These are phyloP conservation scores for Trametopsis cervina DNA, from an alignment of 768 basidiomycete genomes.

Conservation along the genomic window DNA sequence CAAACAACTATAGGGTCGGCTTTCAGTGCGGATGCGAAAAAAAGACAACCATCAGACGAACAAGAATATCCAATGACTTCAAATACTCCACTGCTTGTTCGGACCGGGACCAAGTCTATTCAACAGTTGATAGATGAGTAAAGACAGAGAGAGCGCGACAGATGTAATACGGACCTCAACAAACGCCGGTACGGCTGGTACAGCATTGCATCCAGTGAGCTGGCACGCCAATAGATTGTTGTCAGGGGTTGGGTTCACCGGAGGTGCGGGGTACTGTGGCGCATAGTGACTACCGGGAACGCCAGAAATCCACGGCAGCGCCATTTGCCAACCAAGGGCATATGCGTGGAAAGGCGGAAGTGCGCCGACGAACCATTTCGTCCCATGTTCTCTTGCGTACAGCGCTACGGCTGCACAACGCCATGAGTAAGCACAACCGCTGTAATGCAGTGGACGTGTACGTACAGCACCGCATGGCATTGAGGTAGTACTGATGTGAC, in stretches of 20 bases:
- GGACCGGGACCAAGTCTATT: conserved; percentile 11
- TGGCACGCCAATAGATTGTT: conserved; percentile 3
- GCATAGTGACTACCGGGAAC: conserved; percentile 1
- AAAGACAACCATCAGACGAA: background rate
- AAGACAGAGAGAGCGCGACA: background rate
- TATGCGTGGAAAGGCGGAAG: conserved; percentile 4
- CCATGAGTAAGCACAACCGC: too few species aligned
- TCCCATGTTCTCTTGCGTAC: background rate
- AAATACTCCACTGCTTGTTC: conserved; percentile 9
- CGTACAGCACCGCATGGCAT: too few species aligned
- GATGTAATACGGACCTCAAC: conserved; percentile 7
- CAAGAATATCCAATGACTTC: conserved; percentile 2
- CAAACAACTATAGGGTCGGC: conserved; percentile 5
- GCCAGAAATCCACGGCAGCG: background rate
- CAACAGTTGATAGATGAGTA: background rate
- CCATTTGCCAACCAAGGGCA: background rate
- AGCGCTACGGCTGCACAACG: conserved; percentile 4
- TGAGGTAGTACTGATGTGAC: background rate
- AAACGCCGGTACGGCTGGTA: conserved; percentile 10
- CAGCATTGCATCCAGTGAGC: conserved; percentile 5
- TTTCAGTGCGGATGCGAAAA: background rate
- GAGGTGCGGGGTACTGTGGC: conserved; percentile 4
- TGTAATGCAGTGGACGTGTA: too few species aligned
- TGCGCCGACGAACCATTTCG: conserved; percentile 18
- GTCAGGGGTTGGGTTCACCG: conserved; percentile 11